Base-by-base conservation (phyloP, 257 asterid species). In the Salvia hispanica region DNA sequence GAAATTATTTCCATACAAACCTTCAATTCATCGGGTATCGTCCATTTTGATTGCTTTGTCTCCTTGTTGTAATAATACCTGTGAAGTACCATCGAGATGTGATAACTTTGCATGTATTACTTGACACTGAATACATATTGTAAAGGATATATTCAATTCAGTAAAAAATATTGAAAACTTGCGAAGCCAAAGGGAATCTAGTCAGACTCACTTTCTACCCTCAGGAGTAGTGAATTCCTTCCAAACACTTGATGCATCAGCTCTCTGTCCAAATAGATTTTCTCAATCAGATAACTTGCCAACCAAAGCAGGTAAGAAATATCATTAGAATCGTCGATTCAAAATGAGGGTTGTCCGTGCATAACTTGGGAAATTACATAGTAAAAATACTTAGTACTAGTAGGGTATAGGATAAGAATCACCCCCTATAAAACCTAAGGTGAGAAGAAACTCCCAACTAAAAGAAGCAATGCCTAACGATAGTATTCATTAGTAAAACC, bases 41-140 rank as follows among this genome's bases (percentile, higher is more conserved):
- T 85, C 99, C 99, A 94, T 60, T 82, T 88, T 47, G 99, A 94
- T 77, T 86, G 91, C 80, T 88, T 90, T 16, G 96, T 94, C 73
- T 91, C 97, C 86, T 91, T 94, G 86, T 94, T 91, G 87, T 80
- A 94, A 77, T 88, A 94, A 80, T 94, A 94, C 83, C 99, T 94
- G 87, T 11, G 37, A 78, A 68, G 67, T 33, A 42, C 66, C 72
- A 75, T 47, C 10, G 15, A 59, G 54, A 65, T 56, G 15, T 64
- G 54, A 65, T 56, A 45, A 77, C 28, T 50, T 64, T 64, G 66
- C 55, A 16, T 39, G 42, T 46, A 67, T 28, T 6, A 68, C 43
- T 67, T 45, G 16, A 34, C n/a, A 65, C 62, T 45, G 62, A 65
- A 60, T 48, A 37, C 51, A 45, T 18, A 71, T 58, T 66, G 37